Base-by-base conservation (phyloP, 2,329 filamentous ascomycete genomes). In the Graphilbum ipis-grandicollis region DNA sequence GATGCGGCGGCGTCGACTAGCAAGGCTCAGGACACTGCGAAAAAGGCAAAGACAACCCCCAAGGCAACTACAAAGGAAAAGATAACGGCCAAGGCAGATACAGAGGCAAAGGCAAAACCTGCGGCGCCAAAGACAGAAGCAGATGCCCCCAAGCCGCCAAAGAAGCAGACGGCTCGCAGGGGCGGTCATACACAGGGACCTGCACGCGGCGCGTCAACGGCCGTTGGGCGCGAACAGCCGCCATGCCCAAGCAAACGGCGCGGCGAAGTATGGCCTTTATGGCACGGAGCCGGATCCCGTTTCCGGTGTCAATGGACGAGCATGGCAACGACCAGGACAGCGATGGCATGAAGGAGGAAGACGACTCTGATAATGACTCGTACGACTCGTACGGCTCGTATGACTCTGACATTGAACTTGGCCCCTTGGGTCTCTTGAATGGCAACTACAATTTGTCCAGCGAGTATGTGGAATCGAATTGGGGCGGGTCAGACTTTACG, bases 341-440 rank as follows among this genome's bases (percentile, higher is more conserved):
- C 31, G 14, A 2, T 9, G 31, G 31, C 12, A 31, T 30, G n/a
- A 19, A 31, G 9, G 21, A 14, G 9, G n/a, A 10, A 5, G 21
- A 25, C 12, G 4, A 15, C n/a, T n/a, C n/a, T 19, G 31, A 34
- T 19, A 15, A 34, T 14, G 15, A 9, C 10, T 25, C 31, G 18
- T 14, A n/a, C 9, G 30, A 37, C 29, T n/a, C n/a, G 19, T n/a
- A n/a, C 9, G 32, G 19, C 32, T 14, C 19, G 19, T 31, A 34
- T 14, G 17, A 9, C 2, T 17, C 18, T n/a, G 25, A 31, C 8
- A n/a, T 34, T 7, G 25, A 19, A 29, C 36, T 38, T 5, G 31
- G 14, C 32, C 36, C 31, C 19, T 31, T 38, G 19, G 36, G 36
- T 23, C 31, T 38, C 4, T 19, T 38, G 9, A 38, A 38, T 17